phyloP scores from a whole-genome alignment of 2,329 filamentous ascomycete species.

The Ceratocystis variospora region DNA sequence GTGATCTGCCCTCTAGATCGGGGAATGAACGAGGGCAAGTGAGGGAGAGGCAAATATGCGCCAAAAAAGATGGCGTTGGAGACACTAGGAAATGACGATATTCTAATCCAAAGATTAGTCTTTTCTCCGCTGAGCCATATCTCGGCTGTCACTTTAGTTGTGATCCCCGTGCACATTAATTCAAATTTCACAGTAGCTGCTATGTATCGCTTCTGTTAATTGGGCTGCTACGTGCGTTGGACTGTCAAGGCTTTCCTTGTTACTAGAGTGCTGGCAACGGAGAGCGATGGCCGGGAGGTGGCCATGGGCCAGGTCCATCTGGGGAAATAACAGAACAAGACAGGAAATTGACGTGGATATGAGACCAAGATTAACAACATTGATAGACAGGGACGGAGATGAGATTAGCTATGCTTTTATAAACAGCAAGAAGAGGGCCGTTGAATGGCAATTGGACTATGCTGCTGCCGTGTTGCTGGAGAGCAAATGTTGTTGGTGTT shows the following conservation, averaged over 20 bases:
- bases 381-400: neutral
- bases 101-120: neutral
- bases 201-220: neutral
- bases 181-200: neutral
- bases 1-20: neutral
- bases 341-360: neutral
- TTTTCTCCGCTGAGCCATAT: neutral
- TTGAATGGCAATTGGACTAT: no score
- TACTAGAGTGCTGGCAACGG: no score
- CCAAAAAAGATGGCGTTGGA: neutral
- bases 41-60: neutral
- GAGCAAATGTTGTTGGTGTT: neutral
- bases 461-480: no score
- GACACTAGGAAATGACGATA: neutral
- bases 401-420: neutral
- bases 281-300: neutral
- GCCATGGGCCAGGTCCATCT: neutral
- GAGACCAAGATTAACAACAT: neutral
- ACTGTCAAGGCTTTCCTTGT: slow-evolving; percentile 2
- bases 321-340: slow-evolving; percentile 2
- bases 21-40: neutral
- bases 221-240: neutral
- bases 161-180: neutral
- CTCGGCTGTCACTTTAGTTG: slow-evolving; percentile 5
- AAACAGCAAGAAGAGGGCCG: no score